These are phyloP conservation scores for Penstemon eatonii DNA, from an alignment of 257 asterid genomes.

Conservation along the genomic window DNA sequence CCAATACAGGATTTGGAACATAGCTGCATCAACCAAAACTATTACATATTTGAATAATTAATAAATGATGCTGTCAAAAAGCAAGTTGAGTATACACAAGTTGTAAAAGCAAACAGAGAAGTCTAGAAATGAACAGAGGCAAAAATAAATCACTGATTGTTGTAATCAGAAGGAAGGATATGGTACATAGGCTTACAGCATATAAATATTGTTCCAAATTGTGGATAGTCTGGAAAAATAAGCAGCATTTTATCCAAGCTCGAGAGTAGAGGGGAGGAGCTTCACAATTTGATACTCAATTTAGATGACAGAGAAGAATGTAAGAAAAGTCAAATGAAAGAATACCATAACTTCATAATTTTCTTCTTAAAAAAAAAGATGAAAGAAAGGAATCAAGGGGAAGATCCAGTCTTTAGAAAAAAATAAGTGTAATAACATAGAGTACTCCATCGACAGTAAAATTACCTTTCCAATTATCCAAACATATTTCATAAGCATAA, in stretches of 20 bases:
- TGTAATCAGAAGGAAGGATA: not conserved
- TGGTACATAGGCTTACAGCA: not conserved
- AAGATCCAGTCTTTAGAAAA: not conserved
- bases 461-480: not conserved
- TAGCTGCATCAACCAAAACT: constrained; percentile 50
- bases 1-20: constrained; percentile 86
- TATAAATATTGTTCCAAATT: not conserved
- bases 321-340: no score
- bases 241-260: not conserved
- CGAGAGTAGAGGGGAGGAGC: not conserved
- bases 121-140: not conserved
- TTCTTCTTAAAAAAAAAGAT: no score
- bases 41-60: no score
- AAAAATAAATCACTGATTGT: not conserved
- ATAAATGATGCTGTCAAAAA: not conserved
- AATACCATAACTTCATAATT: no score
- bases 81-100: not conserved
- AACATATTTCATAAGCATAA: not conserved
- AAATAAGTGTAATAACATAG: not conserved
- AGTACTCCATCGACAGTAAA: not conserved
- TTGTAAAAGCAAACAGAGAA: not conserved
- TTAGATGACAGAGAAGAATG: no score
- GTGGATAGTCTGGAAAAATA: not conserved
- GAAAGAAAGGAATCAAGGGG: not conserved
- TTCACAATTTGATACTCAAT: not conserved